These are phyloP conservation scores for Mesostigma viride DNA, from an alignment of 139 green algal species.

Conservation along the genomic window DNA sequence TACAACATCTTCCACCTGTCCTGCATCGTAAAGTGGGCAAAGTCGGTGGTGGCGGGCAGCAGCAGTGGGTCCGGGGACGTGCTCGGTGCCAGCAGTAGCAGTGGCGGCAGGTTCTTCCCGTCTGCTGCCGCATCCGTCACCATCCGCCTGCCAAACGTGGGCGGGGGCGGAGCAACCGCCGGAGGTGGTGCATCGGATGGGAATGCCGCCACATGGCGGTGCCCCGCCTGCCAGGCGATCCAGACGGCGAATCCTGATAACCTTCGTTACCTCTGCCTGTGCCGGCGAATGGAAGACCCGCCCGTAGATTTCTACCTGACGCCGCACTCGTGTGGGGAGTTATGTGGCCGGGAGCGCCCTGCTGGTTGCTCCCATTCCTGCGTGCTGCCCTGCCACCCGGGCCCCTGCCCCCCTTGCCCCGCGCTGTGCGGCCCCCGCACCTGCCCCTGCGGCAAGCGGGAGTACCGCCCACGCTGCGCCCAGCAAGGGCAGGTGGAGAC, in stretches of 20 bases:
- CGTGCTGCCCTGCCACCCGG: conserved; percentile 27
- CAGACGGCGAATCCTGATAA: conserved; percentile 1
- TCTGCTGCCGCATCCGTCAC: no score
- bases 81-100: no score
- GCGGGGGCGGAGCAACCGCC: no score
- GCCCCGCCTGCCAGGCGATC: conserved; percentile 16
- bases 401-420: conserved; percentile 24
- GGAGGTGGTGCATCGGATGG: no score
- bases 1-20: conserved; percentile 26
- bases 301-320: conserved; percentile 20
- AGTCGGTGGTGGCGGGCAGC: no score
- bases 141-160: no score
- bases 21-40: conserved; percentile 25
- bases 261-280: conserved; percentile 25
- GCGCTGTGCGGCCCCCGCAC: conserved; percentile 15
- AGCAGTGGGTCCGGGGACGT: no score
- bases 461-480: conserved; percentile 19
- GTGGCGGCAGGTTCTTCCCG: no score
- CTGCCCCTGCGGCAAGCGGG: conserved; percentile 15
- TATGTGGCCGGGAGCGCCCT: conserved; percentile 3
- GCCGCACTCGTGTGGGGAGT: conserved; percentile 28
- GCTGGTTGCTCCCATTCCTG: conserved; percentile 17
- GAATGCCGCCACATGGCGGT: conserved; percentile 20
- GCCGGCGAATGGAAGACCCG: conserved; percentile 6
- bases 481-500: conserved; percentile 10